Evolutionary conservation across 306 rosid species (phyloP), one percentile per base, ranked within the genome.

Genomic region (Fragaria iinumae): DNA sequence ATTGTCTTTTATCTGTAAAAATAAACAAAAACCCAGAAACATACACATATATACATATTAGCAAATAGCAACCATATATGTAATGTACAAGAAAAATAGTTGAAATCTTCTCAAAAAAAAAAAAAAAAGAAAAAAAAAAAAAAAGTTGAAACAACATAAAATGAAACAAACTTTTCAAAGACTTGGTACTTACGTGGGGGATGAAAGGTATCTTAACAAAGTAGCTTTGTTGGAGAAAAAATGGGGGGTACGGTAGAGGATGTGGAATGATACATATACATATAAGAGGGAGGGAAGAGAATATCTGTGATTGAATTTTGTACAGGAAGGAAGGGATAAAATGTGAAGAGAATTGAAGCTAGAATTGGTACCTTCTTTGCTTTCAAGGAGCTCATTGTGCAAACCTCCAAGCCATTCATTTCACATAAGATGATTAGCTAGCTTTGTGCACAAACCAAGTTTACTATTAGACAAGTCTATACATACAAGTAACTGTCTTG

Each of bases 301-400:
- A 83, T 81, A 50, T 4, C 12, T 18, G 49, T 27, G 80, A 56
- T 41, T 38, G 72, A 59, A 29, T 70, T 64, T 73, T 74, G 34
- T 5, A 7, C 3, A 39, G 6, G 50, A 91, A 87, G 97, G 67
- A 84, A 89, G 87, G 88, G 88, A 90, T 83, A 63, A 59, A 7
- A 64, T 84, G 45, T 78, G 47, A 23, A 74, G 64, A 76, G 71
- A 83, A 67, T 56, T 41, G 75, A 86, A 86, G 85, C 55, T 60
- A 87, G 88, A 86, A 83, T 87, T 48, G 64, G 77, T 91, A 82
- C 90, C 80, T 52, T 70, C 93, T 82, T 87, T 73, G 79, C 81
- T 80, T 89, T 78, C 79, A 82, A 72, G 87, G 44, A 76, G 80
- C 78, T 82, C 71, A 41, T 70, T 81, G 78, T 45, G 27, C 23